phyloP scores from a whole-genome alignment of 306 rosid species.

The Prinsepia uniflora region DNA sequence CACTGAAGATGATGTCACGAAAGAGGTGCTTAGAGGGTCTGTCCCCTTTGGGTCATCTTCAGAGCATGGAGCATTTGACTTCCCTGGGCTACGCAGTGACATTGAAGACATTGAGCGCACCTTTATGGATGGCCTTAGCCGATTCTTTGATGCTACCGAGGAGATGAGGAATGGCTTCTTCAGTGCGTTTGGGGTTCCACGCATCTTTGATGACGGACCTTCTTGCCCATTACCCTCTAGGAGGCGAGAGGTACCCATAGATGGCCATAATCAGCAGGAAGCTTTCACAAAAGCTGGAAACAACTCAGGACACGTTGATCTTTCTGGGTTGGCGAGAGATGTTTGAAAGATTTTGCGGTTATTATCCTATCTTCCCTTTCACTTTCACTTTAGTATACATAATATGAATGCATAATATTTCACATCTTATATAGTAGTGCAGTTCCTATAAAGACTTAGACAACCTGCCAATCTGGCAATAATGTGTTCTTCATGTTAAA shows the following conservation, averaged over 20 bases:
- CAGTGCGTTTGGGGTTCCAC: conserved; percentile 37
- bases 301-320: conserved; percentile 40
- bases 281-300: conserved; percentile 36
- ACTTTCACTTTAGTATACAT: neutral
- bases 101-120: conserved; percentile 55
- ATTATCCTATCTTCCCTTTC: neutral
- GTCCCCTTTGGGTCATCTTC: conserved; percentile 36
- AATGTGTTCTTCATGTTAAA: neutral
- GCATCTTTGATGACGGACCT: conserved; percentile 41
- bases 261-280: conserved; percentile 32
- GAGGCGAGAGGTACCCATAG: conserved; percentile 53
- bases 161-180: conserved; percentile 61
- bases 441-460: neutral
- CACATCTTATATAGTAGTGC: neutral
- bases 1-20: conserved; percentile 77
- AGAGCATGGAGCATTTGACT: conserved; percentile 39
- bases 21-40: conserved; percentile 56
- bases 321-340: conserved; percentile 60
- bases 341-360: conserved; percentile 34
- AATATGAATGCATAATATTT: neutral
- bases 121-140: conserved; percentile 47
- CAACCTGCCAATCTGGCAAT: neutral
- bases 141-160: conserved; percentile 70
- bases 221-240: conserved; percentile 44
- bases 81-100: conserved; percentile 72